phyloP scores from a whole-genome alignment of 495 filamentous ascomycete species.

The Xylaria palmicola region DNA sequence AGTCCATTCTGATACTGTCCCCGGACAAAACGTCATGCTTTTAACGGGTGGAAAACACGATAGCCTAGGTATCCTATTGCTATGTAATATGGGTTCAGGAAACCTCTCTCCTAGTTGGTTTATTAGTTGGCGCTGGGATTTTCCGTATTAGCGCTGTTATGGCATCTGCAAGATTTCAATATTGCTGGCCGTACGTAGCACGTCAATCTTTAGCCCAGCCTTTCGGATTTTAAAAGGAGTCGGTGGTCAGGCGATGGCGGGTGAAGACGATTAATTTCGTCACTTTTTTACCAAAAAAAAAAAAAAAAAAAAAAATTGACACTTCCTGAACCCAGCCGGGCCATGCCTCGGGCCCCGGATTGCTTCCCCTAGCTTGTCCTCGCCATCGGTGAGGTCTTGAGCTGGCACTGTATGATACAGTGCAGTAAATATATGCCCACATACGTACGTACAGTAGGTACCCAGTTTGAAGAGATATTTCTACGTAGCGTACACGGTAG shows the following conservation, averaged over 20 bases:
- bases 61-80: too few relatives aligned
- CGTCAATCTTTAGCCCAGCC: neutral
- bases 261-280: constrained; percentile 1
- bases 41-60: too few relatives aligned
- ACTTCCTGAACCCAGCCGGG: neutral
- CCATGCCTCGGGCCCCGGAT: constrained; percentile 8
- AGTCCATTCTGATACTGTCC: too few relatives aligned
- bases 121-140: neutral
- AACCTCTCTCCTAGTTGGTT: neutral
- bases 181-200: neutral
- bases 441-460: too few relatives aligned
- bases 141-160: too few relatives aligned
- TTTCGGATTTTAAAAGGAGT: neutral
- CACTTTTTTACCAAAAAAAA: neutral
- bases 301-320: neutral
- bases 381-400: neutral
- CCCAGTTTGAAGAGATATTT: too few relatives aligned
- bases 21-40: too few relatives aligned
- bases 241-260: neutral
- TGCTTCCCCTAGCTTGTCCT: constrained; percentile 16
- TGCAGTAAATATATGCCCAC: too few relatives aligned
- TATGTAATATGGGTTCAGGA: too few relatives aligned
- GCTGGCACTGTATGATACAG: constrained; percentile 11
- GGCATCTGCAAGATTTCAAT: too few relatives aligned
- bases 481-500: too few relatives aligned